A percentile compares a stretch with the other conserved stretches of the same genome.
phyloP scores from a whole-genome alignment of 2,329 filamentous ascomycete genomes.

The Ophiocordyceps camponoti-floridani region DNA sequence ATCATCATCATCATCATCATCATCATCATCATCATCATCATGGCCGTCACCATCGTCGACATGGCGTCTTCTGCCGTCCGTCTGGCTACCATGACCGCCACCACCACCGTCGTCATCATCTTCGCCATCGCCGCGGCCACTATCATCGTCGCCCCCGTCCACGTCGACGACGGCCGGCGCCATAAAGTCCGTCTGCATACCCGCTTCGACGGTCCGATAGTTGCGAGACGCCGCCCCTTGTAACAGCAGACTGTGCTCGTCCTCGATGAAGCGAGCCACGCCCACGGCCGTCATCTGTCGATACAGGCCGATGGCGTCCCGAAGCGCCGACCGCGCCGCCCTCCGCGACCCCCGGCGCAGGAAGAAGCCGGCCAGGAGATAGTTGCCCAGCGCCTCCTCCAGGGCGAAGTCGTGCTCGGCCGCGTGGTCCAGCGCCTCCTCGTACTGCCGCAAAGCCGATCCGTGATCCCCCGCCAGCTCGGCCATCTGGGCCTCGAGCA shows the following conservation, averaged over 20 bases:
- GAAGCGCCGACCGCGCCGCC: constrained; percentile 50
- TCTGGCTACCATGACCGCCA: no score
- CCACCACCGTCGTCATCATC: no score
- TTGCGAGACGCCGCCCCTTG: constrained; percentile 38
- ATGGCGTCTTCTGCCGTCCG: no score
- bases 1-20: no score
- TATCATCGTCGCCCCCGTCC: constrained; percentile 21
- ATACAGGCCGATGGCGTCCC: constrained; percentile 50
- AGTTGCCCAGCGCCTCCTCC: constrained; percentile 57
- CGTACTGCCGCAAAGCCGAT: constrained; percentile 44
- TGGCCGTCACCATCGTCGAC: no score
- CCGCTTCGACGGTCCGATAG: constrained; percentile 40
- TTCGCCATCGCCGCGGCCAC: no score
- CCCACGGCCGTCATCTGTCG: constrained; percentile 51
- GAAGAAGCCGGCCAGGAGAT: constrained; percentile 56
- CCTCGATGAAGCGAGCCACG: constrained; percentile 48
- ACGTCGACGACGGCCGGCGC: constrained; percentile 30
- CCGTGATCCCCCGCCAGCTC: constrained; percentile 43
- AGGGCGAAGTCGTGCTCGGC: constrained; percentile 47
- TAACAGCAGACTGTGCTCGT: constrained; percentile 49
- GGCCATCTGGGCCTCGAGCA: constrained; percentile 50
- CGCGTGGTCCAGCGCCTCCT: constrained; percentile 54
- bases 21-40: no score
- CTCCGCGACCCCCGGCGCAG: constrained; percentile 45
- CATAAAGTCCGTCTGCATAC: constrained; percentile 54